Evolutionary conservation across 345 rosid species (phyloP).

Genomic region (Streptanthus diversifolius): DNA sequence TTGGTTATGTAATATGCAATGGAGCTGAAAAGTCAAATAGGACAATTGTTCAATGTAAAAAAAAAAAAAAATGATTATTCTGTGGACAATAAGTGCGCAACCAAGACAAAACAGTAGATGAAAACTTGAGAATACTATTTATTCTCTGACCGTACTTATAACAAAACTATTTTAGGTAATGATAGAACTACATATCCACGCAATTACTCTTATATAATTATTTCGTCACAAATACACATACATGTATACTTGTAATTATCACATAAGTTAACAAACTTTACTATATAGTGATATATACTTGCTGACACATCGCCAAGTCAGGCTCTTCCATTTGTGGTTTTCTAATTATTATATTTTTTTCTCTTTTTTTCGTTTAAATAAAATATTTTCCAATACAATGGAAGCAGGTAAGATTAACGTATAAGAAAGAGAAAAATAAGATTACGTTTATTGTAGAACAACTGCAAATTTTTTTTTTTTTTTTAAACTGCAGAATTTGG

Average conservation of each 20-base stretch:
- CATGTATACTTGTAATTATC: background rate
- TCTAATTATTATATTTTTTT: background rate
- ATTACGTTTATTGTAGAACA: too few species aligned
- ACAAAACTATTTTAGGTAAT: conserved; percentile 8
- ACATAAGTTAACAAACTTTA: conserved; percentile 7
- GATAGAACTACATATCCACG: background rate
- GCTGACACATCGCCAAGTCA: conserved; percentile 21
- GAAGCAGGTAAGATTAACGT: background rate
- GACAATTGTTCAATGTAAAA: background rate
- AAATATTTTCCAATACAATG: too few species aligned
- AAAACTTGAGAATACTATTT: background rate
- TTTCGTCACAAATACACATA: background rate
- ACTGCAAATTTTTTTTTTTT: too few species aligned
- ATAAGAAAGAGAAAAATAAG: too few species aligned
- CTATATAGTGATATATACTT: background rate
- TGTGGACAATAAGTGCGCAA: background rate
- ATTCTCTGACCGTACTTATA: conserved; percentile 33
- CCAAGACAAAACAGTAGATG: conserved; percentile 14
- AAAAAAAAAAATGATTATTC: background rate
- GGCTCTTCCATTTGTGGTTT: conserved; percentile 1
- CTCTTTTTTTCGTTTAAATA: background rate
- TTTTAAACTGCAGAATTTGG: background rate
- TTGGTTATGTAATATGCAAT: background rate
- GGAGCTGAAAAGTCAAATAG: conserved; percentile 16
- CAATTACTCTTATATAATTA: background rate